Base-by-base conservation (phyloP, 345 rosid species). In the Isatis tinctoria region DNA sequence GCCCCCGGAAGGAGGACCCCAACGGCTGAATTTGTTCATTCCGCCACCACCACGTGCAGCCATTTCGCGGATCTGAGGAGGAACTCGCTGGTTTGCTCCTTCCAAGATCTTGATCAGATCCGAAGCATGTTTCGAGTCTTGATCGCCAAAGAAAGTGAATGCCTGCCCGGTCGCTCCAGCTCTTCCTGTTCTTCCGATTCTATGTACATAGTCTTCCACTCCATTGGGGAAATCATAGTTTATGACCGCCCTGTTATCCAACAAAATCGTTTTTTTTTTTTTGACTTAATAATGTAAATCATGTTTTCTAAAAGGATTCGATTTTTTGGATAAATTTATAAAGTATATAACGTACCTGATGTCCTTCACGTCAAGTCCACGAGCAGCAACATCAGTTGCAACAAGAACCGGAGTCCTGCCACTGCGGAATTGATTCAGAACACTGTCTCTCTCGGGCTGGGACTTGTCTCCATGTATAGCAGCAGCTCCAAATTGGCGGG, bases 161-260 rank as follows among this genome's bases (percentile, higher is more conserved):
- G 99, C 92, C 49, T 83, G 13, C 63, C 99, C 99, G 28, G 94
- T 90, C n/a, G 98, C 99, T 74, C 99, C 99, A 24, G 99, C 98
- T 78, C 99, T 87, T 30, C 96, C 99, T 12, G 98, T 95, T 79
- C 99, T 90, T 62, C 99, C 99, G 69, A 95, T 95, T 80, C 99
- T 84, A 72, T 95, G 99, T 65, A 95, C 98, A 77, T 95, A 95
- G 66, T 95, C 99, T 79, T 95, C 99, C 63, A 92, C 94, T 65
- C 99, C 99, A 33, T 89, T 92, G 9, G 99, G 98, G 65, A 95
- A 95, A 77, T 95, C 99, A 76, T 90, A 95, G 76, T 95, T 95
- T 78, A 95, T 63, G 41, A 95, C 99, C 80, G 83, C 97, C 88
- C 99, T 95, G 86, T 32, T 2, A 76, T 53, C 73, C 43, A 61